Conservation (phyloP, 805 yeast genomes). For the Pichia heedii region DNA sequence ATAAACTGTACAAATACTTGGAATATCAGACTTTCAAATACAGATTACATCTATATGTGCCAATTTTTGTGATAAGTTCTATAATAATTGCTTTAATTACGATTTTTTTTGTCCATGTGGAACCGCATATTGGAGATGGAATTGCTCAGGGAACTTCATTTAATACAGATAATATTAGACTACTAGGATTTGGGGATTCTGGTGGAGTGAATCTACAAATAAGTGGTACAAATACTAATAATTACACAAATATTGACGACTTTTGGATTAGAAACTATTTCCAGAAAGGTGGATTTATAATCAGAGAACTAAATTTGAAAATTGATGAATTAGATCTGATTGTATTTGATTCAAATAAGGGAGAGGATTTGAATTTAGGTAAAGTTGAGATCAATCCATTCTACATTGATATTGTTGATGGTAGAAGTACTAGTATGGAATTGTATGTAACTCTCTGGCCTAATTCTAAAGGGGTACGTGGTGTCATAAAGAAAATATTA, state of each 20-base stretch:
- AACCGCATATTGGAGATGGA: constrained; percentile 24
- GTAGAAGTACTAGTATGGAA: constrained; percentile 19
- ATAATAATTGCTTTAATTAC: constrained; percentile 8
- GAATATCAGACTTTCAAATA: constrained; percentile 3
- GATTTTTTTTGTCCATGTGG: constrained; percentile 13
- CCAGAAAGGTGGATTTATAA: constrained; percentile 25
- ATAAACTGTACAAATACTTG: not conserved
- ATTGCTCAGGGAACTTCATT: constrained; percentile 26
- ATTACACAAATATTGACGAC: constrained; percentile 26
- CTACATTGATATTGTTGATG: constrained; percentile 24
- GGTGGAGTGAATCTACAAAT: constrained; percentile 28
- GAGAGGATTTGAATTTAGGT: constrained; percentile 25
- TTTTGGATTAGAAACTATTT: constrained; percentile 20
- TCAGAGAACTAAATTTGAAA: constrained; percentile 23
- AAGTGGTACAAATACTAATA: constrained; percentile 24
- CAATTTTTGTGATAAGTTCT: constrained; percentile 14
- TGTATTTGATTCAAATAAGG: constrained; percentile 18
- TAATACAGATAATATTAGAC: constrained; percentile 23
- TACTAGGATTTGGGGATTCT: constrained; percentile 24
- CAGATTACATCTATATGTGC: constrained; percentile 20
- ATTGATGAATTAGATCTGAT: constrained; percentile 25
- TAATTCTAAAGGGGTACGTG: constrained; percentile 24
- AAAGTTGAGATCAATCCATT: constrained; percentile 27
- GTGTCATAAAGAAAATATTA: constrained; percentile 26
- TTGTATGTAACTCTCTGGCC: constrained; percentile 27